These are phyloP conservation scores for Eucalyptus coolabah DNA, from an alignment of 345 rosid genomes.

Conservation along the genomic window DNA sequence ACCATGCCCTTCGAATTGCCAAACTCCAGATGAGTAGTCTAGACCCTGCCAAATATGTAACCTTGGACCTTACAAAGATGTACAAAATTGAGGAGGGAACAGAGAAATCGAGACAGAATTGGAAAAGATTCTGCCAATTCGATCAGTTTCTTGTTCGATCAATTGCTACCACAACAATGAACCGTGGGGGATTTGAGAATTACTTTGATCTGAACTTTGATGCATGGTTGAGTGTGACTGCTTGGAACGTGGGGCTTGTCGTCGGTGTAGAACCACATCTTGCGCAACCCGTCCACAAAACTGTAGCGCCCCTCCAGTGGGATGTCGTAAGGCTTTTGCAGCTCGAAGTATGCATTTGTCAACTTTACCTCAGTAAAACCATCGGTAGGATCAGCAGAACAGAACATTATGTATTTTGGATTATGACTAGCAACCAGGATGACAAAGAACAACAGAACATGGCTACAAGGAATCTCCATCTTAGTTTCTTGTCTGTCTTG, in stretches of 20 bases:
- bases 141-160: not conserved
- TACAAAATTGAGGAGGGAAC: not conserved
- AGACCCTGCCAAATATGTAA: constrained; percentile 7
- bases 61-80: not conserved
- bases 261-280: not conserved
- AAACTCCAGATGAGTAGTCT: constrained; percentile 13
- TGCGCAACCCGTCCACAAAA: not conserved
- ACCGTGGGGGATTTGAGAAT: not conserved
- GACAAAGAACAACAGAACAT: not conserved
- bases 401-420: not conserved
- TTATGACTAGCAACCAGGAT: not conserved
- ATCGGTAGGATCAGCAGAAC: constrained; percentile 5
- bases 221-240: constrained; percentile 11
- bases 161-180: not conserved
- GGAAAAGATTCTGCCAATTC: not conserved
- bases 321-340: constrained; percentile 2
- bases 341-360: not conserved
- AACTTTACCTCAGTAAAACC: constrained; percentile 4
- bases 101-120: not conserved
- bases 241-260: constrained; percentile 3
- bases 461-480: not conserved
- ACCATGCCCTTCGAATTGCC: constrained; percentile 30
- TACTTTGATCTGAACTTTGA: not conserved
- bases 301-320: not conserved
- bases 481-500: not conserved